Evolutionary conservation across 2,329 filamentous ascomycete species (phyloP).

Genomic region (Venturia effusa): DNA sequence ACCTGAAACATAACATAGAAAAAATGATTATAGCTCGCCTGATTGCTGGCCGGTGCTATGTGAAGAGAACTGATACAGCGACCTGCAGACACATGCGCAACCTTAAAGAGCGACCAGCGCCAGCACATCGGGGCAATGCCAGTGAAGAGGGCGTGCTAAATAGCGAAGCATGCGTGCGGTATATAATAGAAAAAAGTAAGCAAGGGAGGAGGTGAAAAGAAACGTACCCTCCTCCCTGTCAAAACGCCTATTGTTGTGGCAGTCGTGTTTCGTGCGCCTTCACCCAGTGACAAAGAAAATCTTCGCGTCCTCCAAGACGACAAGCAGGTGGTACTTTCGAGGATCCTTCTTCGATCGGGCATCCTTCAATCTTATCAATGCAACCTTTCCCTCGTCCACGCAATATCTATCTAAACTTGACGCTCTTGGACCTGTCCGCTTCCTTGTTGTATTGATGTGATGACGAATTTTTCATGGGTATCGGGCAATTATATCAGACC

Average conservation of each 20-base stretch:
- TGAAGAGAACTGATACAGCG: neutral
- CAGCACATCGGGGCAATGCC: neutral
- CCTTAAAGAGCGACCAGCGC: neutral
- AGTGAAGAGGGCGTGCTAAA: neutral
- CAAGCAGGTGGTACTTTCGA: neutral
- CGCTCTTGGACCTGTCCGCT: neutral
- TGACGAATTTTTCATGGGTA: neutral
- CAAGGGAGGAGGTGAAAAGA: neutral
- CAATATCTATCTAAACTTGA: neutral
- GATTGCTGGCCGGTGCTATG: neutral
- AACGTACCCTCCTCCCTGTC: neutral
- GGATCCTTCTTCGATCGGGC: neutral
- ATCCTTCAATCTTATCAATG: neutral
- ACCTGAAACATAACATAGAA: neutral
- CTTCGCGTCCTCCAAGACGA: neutral
- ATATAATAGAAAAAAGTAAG: neutral
- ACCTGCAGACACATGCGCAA: neutral
- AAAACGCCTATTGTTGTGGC: neutral
- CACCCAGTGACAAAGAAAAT: neutral
- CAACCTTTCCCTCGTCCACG: neutral
- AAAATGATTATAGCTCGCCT: neutral
- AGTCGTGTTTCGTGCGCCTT: neutral
- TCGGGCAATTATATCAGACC: conserved; percentile 68
- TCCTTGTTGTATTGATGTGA: neutral
- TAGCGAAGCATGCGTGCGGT: neutral